Evolutionary conservation across 108 stramenopile genomes (phyloP).

Genomic region (Aurantiochytrium sp.): DNA sequence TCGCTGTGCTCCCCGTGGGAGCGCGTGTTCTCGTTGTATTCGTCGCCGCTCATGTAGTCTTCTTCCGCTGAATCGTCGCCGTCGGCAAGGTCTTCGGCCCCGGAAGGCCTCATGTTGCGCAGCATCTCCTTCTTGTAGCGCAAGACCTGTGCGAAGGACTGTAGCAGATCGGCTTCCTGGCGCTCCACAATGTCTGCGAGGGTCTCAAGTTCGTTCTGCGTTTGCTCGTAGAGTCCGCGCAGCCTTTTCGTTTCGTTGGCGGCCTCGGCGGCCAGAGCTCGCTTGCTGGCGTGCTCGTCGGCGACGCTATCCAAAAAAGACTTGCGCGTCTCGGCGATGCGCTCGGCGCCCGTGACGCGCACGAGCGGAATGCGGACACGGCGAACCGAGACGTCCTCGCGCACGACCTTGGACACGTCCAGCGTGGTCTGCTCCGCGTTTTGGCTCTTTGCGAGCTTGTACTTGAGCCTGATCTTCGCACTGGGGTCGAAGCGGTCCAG

Average conservation of each 20-base stretch:
- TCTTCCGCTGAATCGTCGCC: too few relatives aligned
- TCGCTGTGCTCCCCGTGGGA: too few relatives aligned
- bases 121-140: background rate
- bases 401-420: background rate
- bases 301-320: background rate
- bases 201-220: background rate
- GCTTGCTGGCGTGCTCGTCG: background rate
- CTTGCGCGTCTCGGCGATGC: background rate
- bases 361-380: background rate
- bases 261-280: background rate
- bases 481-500: background rate
- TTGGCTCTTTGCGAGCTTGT: background rate
- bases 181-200: background rate
- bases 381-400: background rate
- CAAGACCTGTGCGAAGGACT: background rate
- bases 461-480: background rate
- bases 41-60: too few relatives aligned
- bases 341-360: background rate
- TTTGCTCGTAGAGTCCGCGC: background rate
- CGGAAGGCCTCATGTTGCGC: background rate
- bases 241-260: background rate
- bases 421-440: background rate
- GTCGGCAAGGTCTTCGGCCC: background rate
- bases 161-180: background rate
- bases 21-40: too few relatives aligned